Conservation (phyloP, 225 moss, liverwort and hornwort species). For the Sphagnum tenellum region DNA sequence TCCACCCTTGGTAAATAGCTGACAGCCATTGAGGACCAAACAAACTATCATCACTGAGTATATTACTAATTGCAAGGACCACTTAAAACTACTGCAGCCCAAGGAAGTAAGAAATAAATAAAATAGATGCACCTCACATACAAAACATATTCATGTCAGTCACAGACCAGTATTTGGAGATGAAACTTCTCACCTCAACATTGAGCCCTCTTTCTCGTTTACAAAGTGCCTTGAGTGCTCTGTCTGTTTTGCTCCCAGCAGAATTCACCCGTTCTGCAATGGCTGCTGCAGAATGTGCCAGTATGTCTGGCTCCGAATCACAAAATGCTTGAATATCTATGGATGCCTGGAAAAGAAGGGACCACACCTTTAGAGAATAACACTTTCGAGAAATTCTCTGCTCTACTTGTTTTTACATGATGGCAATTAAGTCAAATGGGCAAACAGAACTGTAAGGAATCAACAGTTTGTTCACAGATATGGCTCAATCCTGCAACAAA, state of each 20-base stretch:
- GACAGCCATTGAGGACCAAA: neutral
- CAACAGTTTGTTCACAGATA: no score
- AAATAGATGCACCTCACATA: neutral
- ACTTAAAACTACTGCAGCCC: no score
- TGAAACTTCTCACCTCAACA: conserved; percentile 29
- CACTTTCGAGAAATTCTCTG: no score
- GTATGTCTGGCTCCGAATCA: conserved; percentile 50
- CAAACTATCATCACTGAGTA: no score
- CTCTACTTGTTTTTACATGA: no score
- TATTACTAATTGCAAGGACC: no score
- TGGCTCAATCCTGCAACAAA: no score
- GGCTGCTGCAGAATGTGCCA: conserved; percentile 43
- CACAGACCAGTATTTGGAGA: neutral
- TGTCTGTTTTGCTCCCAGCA: conserved; percentile 49
- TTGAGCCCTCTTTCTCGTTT: conserved; percentile 52
- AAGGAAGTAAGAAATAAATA: no score
- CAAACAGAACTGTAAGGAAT: no score
- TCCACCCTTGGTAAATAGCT: neutral
- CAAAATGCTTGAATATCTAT: conserved; percentile 52
- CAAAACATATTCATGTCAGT: neutral
- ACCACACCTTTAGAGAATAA: no score
- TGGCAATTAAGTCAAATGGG: no score
- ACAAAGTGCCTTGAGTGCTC: conserved; percentile 55
- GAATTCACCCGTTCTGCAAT: conserved; percentile 54
- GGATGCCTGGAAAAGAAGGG: conserved; percentile 29